Conservation (phyloP, 2,329 filamentous ascomycete species). For the Didymella segeticola region DNA sequence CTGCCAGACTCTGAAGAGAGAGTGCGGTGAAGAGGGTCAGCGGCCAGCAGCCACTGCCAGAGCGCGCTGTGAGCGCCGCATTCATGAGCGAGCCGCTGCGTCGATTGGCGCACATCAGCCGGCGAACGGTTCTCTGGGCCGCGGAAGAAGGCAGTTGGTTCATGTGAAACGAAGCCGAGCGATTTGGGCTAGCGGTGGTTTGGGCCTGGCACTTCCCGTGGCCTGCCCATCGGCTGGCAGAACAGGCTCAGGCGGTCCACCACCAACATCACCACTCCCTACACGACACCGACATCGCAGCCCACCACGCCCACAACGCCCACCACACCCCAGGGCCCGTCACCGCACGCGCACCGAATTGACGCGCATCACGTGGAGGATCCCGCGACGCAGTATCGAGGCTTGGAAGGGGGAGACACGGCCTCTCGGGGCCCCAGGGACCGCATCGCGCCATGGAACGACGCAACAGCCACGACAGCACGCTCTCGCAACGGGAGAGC, state of each 20-base stretch:
- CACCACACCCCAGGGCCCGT: too few species aligned
- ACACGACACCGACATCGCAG: slow-evolving; percentile 28
- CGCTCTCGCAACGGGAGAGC: slow-evolving; percentile 35
- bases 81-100: background rate
- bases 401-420: slow-evolving; percentile 32
- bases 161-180: slow-evolving; percentile 32
- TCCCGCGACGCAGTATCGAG: slow-evolving; percentile 28
- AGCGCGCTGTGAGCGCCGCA: background rate
- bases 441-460: slow-evolving; percentile 47
- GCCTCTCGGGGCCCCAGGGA: slow-evolving; percentile 41
- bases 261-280: slow-evolving; percentile 34
- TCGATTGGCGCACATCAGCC: background rate
- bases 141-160: slow-evolving; percentile 6
- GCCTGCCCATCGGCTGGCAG: slow-evolving; percentile 18
- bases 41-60: background rate
- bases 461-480: slow-evolving; percentile 43
- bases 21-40: too few species aligned
- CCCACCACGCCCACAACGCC: slow-evolving; percentile 23
- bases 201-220: slow-evolving; percentile 36
- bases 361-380: slow-evolving; percentile 17
- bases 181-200: slow-evolving; percentile 14
- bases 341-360: slow-evolving; percentile 20
- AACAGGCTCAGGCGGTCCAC: slow-evolving; percentile 16
- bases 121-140: slow-evolving; percentile 3
- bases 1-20: background rate